Percentiles rank a stretch among this genome's conserved stretches.
phyloP scores from a whole-genome alignment of 805 yeast species.

The Teunomyces pallodes region DNA sequence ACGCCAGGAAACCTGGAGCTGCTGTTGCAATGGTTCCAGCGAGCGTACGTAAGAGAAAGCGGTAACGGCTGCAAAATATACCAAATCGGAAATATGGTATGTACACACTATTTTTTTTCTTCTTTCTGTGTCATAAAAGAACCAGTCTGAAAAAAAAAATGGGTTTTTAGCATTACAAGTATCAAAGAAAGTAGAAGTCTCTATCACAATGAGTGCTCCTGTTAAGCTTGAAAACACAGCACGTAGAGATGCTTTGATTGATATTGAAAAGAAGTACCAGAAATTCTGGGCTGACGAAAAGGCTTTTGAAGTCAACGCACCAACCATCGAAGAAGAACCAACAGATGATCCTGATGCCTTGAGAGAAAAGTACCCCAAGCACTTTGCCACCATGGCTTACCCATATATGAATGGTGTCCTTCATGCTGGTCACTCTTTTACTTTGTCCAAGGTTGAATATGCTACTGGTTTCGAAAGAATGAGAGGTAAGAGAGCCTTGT shows the following conservation, averaged over 20 bases:
- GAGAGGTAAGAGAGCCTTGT: constrained; percentile 87
- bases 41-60: background rate
- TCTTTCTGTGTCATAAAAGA: background rate
- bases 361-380: constrained; percentile 79
- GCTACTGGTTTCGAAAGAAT: constrained; percentile 92
- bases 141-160: background rate
- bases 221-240: constrained; percentile 62
- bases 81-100: background rate
- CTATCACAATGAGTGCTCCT: constrained; percentile 35
- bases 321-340: constrained; percentile 60
- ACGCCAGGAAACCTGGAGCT: background rate
- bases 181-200: background rate
- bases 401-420: constrained; percentile 99
- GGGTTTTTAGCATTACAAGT: background rate
- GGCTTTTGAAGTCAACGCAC: constrained; percentile 85
- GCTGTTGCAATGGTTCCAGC: constrained; percentile 8
- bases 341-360: constrained; percentile 58
- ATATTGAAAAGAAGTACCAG: constrained; percentile 85
- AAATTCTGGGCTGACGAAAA: constrained; percentile 83
- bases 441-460: constrained; percentile 90
- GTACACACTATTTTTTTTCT: background rate
- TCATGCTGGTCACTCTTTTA: constrained; percentile 97
- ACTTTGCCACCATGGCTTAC: constrained; percentile 91
- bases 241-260: constrained; percentile 92
- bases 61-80: constrained; percentile 2